phyloP scores from a whole-genome alignment of 2,329 filamentous ascomycete species.

The Biscogniauxia sp. region DNA sequence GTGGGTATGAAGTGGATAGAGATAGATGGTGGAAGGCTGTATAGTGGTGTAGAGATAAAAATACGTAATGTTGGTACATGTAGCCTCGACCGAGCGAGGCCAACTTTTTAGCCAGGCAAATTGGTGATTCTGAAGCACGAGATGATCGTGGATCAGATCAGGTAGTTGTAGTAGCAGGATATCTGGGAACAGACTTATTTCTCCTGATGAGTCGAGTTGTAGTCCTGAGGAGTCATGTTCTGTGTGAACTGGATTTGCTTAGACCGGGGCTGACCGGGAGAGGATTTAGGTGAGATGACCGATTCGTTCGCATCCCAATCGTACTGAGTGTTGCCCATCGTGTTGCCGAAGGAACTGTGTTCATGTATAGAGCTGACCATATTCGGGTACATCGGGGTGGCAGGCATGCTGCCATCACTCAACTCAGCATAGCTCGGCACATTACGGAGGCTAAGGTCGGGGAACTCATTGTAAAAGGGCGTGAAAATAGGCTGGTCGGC shows the following conservation, averaged over 20 bases:
- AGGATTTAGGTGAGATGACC: slow-evolving; percentile 36
- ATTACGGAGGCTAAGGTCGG: slow-evolving; percentile 39
- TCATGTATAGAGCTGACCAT: slow-evolving; percentile 42
- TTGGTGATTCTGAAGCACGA: background rate
- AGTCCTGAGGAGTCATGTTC: slow-evolving; percentile 45
- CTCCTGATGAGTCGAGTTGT: slow-evolving; percentile 30
- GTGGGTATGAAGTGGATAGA: slow-evolving; percentile 10
- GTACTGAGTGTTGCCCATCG: slow-evolving; percentile 44
- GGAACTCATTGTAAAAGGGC: slow-evolving; percentile 46
- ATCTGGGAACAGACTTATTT: slow-evolving; percentile 8
- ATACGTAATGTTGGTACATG: slow-evolving; percentile 24
- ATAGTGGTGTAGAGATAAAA: slow-evolving; percentile 12
- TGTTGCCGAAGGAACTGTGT: slow-evolving; percentile 32
- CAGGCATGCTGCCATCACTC: slow-evolving; percentile 43
- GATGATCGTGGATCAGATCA: background rate
- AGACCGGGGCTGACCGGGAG: slow-evolving; percentile 37
- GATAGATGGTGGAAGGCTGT: slow-evolving; percentile 17
- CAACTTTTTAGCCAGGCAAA: background rate
- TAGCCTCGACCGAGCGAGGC: slow-evolving; percentile 6
- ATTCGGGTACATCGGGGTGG: slow-evolving; percentile 46
- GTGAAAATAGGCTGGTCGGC: slow-evolving; percentile 50
- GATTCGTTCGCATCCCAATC: slow-evolving; percentile 49
- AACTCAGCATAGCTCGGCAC: slow-evolving; percentile 47
- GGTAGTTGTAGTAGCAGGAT: background rate
- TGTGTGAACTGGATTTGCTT: slow-evolving; percentile 46